Conservation (phyloP, 352 stramenopile genomes). For the Pythium monospermum region DNA sequence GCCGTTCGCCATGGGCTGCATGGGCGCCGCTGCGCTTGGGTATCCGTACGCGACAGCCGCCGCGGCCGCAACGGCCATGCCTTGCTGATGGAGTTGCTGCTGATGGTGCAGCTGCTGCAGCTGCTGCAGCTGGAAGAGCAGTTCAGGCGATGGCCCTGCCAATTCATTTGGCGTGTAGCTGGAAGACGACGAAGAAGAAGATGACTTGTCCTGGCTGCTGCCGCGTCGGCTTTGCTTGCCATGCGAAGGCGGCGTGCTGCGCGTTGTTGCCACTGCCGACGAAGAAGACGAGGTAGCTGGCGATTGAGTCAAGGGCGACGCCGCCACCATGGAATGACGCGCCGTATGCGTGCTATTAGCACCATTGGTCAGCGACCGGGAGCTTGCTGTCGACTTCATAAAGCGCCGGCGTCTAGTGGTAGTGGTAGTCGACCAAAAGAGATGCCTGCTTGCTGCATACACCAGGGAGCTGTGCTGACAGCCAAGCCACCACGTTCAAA, state of each 20-base stretch:
- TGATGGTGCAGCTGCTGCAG: conserved; percentile 43
- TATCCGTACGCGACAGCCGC: conserved; percentile 6
- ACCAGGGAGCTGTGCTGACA: too few relatives aligned
- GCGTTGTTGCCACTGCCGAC: too few relatives aligned
- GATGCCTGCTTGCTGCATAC: too few relatives aligned
- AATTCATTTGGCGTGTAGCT: too few relatives aligned
- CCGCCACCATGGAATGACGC: conserved; percentile 3
- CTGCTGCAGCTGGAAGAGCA: conserved; percentile 50
- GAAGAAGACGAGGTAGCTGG: conserved; percentile 18
- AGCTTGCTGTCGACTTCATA: conserved; percentile 28
- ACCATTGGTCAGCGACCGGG: conserved; percentile 20
- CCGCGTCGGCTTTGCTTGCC: conserved; percentile 16
- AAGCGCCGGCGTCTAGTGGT: too few relatives aligned
- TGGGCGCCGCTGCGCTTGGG: neutral
- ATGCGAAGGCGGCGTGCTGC: conserved; percentile 24
- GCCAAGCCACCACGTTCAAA: too few relatives aligned
- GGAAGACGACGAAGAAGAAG: neutral
- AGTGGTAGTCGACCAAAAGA: too few relatives aligned
- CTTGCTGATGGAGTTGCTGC: conserved; percentile 33
- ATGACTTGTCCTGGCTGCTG: neutral
- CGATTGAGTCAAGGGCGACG: too few relatives aligned
- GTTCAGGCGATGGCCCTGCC: conserved; percentile 19
- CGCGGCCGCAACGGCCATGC: conserved; percentile 16
- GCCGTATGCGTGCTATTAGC: conserved; percentile 4
- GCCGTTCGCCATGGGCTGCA: conserved; percentile 6